These are phyloP conservation scores for Teunomyces funiuensis DNA, from an alignment of 805 yeast species.

Conservation along the genomic window DNA sequence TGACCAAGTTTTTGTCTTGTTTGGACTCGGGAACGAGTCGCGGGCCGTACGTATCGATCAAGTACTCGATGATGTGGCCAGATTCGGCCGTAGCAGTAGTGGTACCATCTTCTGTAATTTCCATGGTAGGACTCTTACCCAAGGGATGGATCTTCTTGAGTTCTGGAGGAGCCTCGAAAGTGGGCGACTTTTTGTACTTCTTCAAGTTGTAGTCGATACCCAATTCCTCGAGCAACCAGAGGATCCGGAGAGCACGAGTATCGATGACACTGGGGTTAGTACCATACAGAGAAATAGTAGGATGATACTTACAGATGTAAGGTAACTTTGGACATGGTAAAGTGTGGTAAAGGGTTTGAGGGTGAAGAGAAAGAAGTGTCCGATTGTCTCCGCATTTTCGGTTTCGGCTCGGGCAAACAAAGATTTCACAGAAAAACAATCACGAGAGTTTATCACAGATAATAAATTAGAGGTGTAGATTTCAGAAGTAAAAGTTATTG, in stretches of 20 bases:
- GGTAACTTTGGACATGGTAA: background rate
- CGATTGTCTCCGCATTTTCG: background rate
- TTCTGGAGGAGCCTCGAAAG: conserved; percentile 32
- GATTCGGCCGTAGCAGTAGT: conserved; percentile 48
- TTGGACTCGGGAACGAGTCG: conserved; percentile 29
- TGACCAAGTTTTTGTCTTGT: conserved; percentile 37
- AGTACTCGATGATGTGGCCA: conserved; percentile 56
- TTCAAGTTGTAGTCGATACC: conserved; percentile 34
- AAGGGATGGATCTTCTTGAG: conserved; percentile 33
- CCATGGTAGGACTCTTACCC: conserved; percentile 38
- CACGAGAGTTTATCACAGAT: too few species aligned
- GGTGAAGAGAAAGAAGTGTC: background rate
- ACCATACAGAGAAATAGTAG: background rate
- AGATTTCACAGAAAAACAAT: too few species aligned
- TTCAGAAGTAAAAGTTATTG: too few species aligned
- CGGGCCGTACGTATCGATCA: conserved; percentile 50
- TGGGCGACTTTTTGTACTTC: conserved; percentile 23
- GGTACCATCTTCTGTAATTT: conserved; percentile 21
- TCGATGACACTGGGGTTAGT: conserved; percentile 23
- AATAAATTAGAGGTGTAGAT: too few species aligned
- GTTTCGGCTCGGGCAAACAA: too few species aligned
- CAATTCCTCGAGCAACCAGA: conserved; percentile 40
- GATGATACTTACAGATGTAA: background rate
- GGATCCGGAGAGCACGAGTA: conserved; percentile 38
- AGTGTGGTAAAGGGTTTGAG: too few species aligned